Evolutionary conservation across 2,329 filamentous ascomycete genomes (phyloP).

Genomic region (Calycina herbarum): DNA sequence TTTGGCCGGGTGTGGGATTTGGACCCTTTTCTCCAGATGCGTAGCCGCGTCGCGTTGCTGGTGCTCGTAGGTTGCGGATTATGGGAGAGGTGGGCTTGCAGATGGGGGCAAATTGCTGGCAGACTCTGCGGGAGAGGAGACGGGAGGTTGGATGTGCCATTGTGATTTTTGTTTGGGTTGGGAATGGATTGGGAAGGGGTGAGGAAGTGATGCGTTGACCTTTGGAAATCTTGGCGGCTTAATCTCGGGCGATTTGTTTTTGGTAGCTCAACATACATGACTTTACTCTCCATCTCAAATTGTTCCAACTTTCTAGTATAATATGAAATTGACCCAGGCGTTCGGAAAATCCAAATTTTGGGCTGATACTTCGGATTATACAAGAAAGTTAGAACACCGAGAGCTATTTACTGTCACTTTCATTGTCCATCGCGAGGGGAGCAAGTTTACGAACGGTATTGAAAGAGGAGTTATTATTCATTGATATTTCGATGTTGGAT

Average conservation of each 20-base stretch:
- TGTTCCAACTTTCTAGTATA: no score
- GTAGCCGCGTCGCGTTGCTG: constrained; percentile 28
- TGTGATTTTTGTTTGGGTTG: constrained; percentile 1
- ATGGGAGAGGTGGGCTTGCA: constrained; percentile 23
- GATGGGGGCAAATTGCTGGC: constrained; percentile 26
- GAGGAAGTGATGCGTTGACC: constrained; percentile 5
- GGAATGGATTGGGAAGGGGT: neutral
- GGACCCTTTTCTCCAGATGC: constrained; percentile 34
- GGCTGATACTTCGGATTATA: no score
- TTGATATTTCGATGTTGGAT: no score
- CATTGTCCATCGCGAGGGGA: no score
- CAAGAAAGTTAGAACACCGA: no score
- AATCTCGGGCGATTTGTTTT: neutral
- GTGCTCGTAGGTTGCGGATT: constrained; percentile 25
- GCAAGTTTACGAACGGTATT: no score
- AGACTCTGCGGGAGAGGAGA: constrained; percentile 31
- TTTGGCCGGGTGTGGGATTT: constrained; percentile 34
- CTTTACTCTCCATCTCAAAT: no score
- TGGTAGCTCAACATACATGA: neutral
- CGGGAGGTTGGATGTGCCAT: constrained; percentile 33
- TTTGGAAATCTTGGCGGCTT: neutral
- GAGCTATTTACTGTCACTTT: no score
- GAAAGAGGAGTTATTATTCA: no score
- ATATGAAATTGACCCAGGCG: no score
- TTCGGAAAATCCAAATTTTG: no score